Base-by-base conservation (phyloP, 768 basidiomycete genomes). In the Pholiota molesta region DNA sequence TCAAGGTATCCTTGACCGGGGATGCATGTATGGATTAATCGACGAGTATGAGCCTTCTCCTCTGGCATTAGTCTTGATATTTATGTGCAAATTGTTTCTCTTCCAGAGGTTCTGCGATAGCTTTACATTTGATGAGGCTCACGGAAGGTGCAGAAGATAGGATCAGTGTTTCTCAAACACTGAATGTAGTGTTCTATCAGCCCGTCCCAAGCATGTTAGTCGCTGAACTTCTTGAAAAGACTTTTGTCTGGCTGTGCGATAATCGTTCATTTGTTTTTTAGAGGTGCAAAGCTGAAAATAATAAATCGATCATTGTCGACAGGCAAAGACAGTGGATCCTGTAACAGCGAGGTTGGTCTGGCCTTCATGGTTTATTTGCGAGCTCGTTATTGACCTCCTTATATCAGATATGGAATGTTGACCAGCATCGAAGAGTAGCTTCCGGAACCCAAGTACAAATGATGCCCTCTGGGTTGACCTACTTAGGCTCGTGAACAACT, bases 341-440 rank as follows among this genome's bases (percentile, higher is more conserved):
- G 70, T 42, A 56, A 59, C 40, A 66, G 67, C 51, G 71, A 73
- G 54, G 72, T 71, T 33, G 42, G 66, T 54, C 21, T 26, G 19
- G 6, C 33, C 33, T 31, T 35, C 1, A 14, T n/a, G n/a, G n/a
- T n/a, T 16, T 31, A 33, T 19, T 14, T 60, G 1, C 31, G 35
- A 23, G 6, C 17, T 19, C 33, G 21, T 52, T 51, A n/a, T 49
- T 42, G 44, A 26, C 21, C 26, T 7, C 5, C 4, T 35, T n/a
- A 29, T 4, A 7, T n/a, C 19, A 73, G 72, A 65, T 73, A 14
- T 72, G 72, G 72, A 68, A 72, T 59, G 54, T 62, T 8, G 53
- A 61, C 29, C 65, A 63, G 23, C 67, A 70, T 44, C 63, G 47
- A 49, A 39, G 72, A 8, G 62, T 72, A 11, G 69, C 67, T 4